Percentiles rank a stretch among this genome's conserved stretches.
Conservation (phyloP, 768 basidiomycete species). For the Mycena indigotica region DNA sequence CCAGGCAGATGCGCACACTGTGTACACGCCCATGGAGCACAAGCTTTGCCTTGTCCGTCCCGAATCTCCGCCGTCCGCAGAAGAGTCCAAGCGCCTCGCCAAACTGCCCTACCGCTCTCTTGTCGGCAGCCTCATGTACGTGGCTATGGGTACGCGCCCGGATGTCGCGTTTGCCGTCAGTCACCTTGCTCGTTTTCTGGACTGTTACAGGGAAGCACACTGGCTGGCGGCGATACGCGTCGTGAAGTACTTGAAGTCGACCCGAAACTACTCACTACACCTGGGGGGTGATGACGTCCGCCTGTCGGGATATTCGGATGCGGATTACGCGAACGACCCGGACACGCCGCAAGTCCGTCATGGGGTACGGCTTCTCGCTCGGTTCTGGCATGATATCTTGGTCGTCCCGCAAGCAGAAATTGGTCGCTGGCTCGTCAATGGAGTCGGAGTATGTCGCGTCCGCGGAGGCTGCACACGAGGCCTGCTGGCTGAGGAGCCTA, state of each 20-base stretch:
- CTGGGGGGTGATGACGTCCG: no score
- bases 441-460: neutral
- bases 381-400: no score
- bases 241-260: no score
- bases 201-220: conserved; percentile 30
- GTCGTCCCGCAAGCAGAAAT: neutral
- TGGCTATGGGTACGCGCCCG: conserved; percentile 28
- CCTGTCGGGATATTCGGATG: no score
- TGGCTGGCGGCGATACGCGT: conserved; percentile 37
- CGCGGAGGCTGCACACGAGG: neutral
- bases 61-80: conserved; percentile 1
- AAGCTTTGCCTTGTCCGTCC: conserved; percentile 24
- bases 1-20: conserved; percentile 22
- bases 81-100: conserved; percentile 3
- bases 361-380: no score
- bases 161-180: conserved; percentile 22
- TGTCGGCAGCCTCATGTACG: conserved; percentile 30
- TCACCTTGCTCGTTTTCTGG: conserved; percentile 28
- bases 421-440: neutral
- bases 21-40: conserved; percentile 34
- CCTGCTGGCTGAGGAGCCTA: neutral
- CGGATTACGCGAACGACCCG: no score
- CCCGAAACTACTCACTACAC: no score
- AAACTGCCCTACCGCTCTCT: conserved; percentile 29
- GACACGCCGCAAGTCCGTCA: no score